Base-by-base conservation (phyloP, 805 yeast species). In the Torulaspora microellipsoides region DNA sequence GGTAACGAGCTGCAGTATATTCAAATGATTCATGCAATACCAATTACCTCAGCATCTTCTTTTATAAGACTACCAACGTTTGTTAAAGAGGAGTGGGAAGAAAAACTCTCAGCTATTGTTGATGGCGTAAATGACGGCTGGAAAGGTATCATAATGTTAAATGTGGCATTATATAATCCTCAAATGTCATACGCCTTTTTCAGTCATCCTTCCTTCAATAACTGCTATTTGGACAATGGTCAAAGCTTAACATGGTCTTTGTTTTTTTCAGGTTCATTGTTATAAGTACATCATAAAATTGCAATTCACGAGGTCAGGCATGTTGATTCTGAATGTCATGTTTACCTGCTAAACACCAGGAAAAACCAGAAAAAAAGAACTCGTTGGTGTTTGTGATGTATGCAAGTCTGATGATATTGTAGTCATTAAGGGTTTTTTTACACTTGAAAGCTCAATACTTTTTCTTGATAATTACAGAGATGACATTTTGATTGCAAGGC, bases 231-330 rank as follows among this genome's bases (percentile, higher is more conserved):
- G 37, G 97, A 90, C 56, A 77, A 78, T 45, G 97, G 97, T 2
- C 91, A 88, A 73, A 81, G 91, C 23, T 68, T 81, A 49, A 83
- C 96, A 0, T 89, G 96, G 95, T 81, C 90, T 10, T 69, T 89
- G 49, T 80, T 95, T 0, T 85, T 77, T 52, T 72, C 86, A 36
- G 95, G 64, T 15, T 62, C 64, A 3, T 58, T 60, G 43, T 27
- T 50, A 5, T 45, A 33, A 40, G 28, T 14, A 15, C 35, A 20
- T 20, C 25, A 20, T 20, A 8, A 20, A 20, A 20, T 20, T 20
- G 25, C 8, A 8, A 3, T 20, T 20, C 25, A 20, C 8, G 25
- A 20, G 8, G 7, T 20, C 2, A 20, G 7, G 25, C 25, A 5
- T 17, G 4, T 17, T 20, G 25, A 20, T 20, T 20, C 20, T 20